Base-by-base conservation (phyloP, 2,329 filamentous ascomycete species). In the Aspergillus hortae region DNA sequence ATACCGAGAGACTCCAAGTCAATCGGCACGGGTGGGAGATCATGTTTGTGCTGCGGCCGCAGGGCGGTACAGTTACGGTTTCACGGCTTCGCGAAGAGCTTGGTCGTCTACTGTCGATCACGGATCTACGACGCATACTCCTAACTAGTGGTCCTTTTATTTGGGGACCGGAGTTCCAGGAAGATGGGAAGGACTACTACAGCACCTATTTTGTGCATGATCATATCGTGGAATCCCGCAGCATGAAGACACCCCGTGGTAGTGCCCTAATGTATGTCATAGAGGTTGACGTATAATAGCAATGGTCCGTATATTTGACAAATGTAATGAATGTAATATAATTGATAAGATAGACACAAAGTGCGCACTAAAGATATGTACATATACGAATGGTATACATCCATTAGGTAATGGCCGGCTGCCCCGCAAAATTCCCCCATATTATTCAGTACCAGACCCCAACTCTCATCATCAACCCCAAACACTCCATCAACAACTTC, bases 1-100 rank as follows among this genome's bases (percentile, higher is more conserved):
- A 42, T 17, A 42, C 40, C 11, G 40, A 42, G 11, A n/a, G 40
- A 42, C 40, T 42, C 14, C 40, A 42, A 6, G 17, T 42, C 6
- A 42, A 42, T 14, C 40, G 40, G 11, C 40, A 42, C 40, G 40
- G 40, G 40, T 42, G 40, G 40, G 40, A 42, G 40, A 42, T 42
- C 12, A 42, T 42, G 40, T 42, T 42, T n/a, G 19, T 21, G 6
- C 40, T 42, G 15, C 40, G 40, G 40, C 40, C 40, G 19, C 40
- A 42, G 40, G 40, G 25, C 40, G 40, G 40, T 9, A 17, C 40
- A 7, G 40, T 42, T 6, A 42, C 40, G 11, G 19, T 42, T 5
- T 42, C 40, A n/a, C 40, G 40, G 19, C 40, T 42, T 3, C 40
- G 40, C 2, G 40, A 5, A 42, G 40, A 42, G 19, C 40, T 42